A percentile compares a stretch with the other conserved stretches of the same genome.
Evolutionary conservation across 2,329 filamentous ascomycete genomes (phyloP).

Genomic region (Allantophomopsis cytisporea): DNA sequence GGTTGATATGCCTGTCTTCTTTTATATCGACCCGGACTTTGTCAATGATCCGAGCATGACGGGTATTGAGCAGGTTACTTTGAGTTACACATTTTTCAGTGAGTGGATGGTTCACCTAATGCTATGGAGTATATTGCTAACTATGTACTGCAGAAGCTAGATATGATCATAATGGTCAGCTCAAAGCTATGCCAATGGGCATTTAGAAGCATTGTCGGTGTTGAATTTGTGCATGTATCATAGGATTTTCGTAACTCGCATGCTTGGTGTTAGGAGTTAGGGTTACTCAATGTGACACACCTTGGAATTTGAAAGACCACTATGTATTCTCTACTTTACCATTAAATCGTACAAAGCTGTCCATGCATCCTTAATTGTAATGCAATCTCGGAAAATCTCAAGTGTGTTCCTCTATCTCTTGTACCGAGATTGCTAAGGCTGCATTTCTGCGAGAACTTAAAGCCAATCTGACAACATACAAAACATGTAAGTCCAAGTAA

Average conservation of each 20-base stretch:
- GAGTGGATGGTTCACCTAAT: slow-evolving; percentile 24
- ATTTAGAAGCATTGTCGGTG: neutral
- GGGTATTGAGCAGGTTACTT: slow-evolving; percentile 84
- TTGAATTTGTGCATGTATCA: neutral
- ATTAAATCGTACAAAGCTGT: too few relatives aligned
- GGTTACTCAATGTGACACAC: neutral
- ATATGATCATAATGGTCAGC: slow-evolving; percentile 68
- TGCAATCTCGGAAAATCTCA: too few relatives aligned
- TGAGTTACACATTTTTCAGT: slow-evolving; percentile 99
- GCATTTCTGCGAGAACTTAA: too few relatives aligned
- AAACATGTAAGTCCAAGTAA: too few relatives aligned
- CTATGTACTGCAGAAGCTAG: slow-evolving; percentile 47
- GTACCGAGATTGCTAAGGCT: too few relatives aligned
- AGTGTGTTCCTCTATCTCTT: too few relatives aligned
- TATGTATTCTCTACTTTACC: too few relatives aligned
- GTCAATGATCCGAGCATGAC: slow-evolving; percentile 86
- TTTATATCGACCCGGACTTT: slow-evolving; percentile 95
- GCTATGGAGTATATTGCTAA: slow-evolving; percentile 19
- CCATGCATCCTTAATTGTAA: too few relatives aligned
- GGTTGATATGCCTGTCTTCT: slow-evolving; percentile 99
- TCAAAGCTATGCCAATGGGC: slow-evolving; percentile 22
- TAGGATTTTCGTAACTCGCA: neutral
- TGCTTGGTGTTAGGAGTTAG: neutral
- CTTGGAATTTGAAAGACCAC: too few relatives aligned
- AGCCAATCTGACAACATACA: too few relatives aligned